phyloP scores from a whole-genome alignment of 2,329 filamentous ascomycete species.

The Fusarium coffeatum region DNA sequence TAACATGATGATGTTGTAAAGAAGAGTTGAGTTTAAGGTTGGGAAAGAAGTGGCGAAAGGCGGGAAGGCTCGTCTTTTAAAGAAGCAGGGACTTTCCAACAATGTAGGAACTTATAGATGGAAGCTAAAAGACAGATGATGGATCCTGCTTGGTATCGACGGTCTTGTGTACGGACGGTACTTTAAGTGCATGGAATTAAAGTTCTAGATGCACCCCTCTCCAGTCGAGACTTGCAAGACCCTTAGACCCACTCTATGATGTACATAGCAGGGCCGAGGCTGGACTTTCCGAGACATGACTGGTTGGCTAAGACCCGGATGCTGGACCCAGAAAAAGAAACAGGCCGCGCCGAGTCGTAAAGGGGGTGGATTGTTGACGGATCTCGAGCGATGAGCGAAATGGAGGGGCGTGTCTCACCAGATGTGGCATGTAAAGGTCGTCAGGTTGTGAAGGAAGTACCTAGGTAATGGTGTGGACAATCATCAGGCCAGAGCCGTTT shows the following conservation, averaged over 20 bases:
- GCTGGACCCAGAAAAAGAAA: constrained; percentile 26
- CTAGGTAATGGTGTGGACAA: constrained; percentile 19
- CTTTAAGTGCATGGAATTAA: background rate
- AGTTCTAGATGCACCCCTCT: constrained; percentile 7
- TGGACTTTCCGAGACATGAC: constrained; percentile 17
- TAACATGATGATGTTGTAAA: constrained; percentile 46
- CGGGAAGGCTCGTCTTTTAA: constrained; percentile 45
- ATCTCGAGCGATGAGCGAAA: constrained; percentile 7
- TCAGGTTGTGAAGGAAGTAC: constrained; percentile 10
- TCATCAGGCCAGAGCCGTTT: constrained; percentile 36
- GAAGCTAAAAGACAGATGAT: constrained; percentile 39
- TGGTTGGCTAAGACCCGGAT: constrained; percentile 18
- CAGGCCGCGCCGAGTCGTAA: constrained; percentile 16
- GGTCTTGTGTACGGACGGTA: background rate
- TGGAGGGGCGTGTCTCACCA: background rate
- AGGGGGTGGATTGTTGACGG: constrained; percentile 25
- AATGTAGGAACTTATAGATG: constrained; percentile 27
- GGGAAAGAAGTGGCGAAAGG: constrained; percentile 41
- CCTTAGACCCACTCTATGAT: constrained; percentile 37
- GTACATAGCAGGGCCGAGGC: constrained; percentile 27
- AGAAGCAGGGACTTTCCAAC: constrained; percentile 30
- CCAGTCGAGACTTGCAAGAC: constrained; percentile 21
- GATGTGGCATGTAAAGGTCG: constrained; percentile 18
- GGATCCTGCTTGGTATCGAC: constrained; percentile 24
- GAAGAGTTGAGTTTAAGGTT: constrained; percentile 41